Percentiles rank a stretch among this genome's conserved stretches.
Evolutionary conservation across 495 filamentous ascomycete genomes (phyloP).

Genomic region (Xylaria grammica): DNA sequence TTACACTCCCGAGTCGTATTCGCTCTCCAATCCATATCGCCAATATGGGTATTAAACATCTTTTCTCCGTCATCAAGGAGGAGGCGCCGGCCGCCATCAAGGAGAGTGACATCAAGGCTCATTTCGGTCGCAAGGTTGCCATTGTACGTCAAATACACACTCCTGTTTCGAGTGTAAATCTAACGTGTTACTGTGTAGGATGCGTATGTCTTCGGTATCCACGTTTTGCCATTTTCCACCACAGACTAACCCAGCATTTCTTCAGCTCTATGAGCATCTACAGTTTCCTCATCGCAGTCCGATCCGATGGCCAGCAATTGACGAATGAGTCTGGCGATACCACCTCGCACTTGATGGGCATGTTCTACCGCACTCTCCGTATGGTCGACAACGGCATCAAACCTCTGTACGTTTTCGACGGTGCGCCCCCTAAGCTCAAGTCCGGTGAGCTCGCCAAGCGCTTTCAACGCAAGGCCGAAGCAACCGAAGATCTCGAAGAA

Average conservation of each 20-base stretch:
- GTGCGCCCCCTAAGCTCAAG: constrained; percentile 94
- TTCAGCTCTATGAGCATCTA: constrained; percentile 96
- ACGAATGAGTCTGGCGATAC: constrained; percentile 93
- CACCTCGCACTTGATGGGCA: constrained; percentile 97
- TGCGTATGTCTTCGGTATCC: constrained; percentile 67
- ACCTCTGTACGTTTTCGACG: constrained; percentile 97
- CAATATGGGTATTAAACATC: constrained; percentile 90
- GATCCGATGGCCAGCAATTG: constrained; percentile 93
- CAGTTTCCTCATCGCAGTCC: constrained; percentile 96
- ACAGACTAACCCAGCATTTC: constrained; percentile 31
- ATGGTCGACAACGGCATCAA: constrained; percentile 99
- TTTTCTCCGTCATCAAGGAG: constrained; percentile 87
- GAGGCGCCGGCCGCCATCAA: constrained; percentile 94
- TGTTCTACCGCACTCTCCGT: constrained; percentile 98
- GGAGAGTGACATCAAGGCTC: constrained; percentile 95
- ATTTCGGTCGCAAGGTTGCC: constrained; percentile 95
- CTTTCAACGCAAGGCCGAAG: constrained; percentile 87
- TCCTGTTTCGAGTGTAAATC: constrained; percentile 9
- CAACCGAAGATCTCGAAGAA: constrained; percentile 85
- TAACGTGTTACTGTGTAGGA: constrained; percentile 57
- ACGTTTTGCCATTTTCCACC: not conserved
- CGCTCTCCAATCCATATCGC: not conserved
- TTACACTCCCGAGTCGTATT: not conserved
- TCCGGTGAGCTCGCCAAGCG: constrained; percentile 94
- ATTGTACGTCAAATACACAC: constrained; percentile 66